These are phyloP conservation scores for Phytophthora foliorum DNA, from an alignment of 352 stramenopile species.

Conservation along the genomic window DNA sequence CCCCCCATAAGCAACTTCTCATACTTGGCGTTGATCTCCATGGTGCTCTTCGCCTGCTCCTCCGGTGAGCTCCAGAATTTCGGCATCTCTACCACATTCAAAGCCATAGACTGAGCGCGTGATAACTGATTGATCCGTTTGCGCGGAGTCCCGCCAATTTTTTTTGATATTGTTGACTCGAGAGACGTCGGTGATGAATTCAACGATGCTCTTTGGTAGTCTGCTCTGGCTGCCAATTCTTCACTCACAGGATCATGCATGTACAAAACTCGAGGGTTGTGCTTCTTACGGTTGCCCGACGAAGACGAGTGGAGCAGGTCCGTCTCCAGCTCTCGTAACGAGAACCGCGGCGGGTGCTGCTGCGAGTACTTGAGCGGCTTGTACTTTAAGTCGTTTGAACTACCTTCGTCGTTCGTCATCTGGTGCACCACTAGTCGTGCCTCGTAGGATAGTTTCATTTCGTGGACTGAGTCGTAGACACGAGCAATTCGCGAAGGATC, in stretches of 20 bases:
- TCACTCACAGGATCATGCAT: slow-evolving; percentile 41
- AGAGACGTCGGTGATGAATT: slow-evolving; percentile 19
- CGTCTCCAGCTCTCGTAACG: slow-evolving; percentile 44
- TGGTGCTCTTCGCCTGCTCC: slow-evolving; percentile 35
- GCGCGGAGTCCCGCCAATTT: slow-evolving; percentile 5
- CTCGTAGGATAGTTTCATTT: slow-evolving; percentile 85
- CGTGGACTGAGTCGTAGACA: slow-evolving; percentile 65
- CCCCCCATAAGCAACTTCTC: slow-evolving; percentile 45
- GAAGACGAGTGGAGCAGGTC: slow-evolving; percentile 40
- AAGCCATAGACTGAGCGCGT: slow-evolving; percentile 46
- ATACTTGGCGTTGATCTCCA: slow-evolving; percentile 60
- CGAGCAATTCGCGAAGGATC: slow-evolving; percentile 69
- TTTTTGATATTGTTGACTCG: slow-evolving; percentile 20
- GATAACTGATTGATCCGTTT: slow-evolving; percentile 30
- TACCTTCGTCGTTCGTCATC: slow-evolving; percentile 43
- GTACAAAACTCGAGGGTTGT: slow-evolving; percentile 39
- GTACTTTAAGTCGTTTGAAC: slow-evolving; percentile 65
- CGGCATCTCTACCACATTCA: slow-evolving; percentile 53
- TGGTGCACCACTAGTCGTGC: slow-evolving; percentile 67
- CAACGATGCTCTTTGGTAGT: slow-evolving; percentile 30
- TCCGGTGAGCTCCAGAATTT: slow-evolving; percentile 54
- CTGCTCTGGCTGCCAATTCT: slow-evolving; percentile 35
- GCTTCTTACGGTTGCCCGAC: slow-evolving; percentile 33
- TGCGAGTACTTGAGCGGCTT: slow-evolving; percentile 81
- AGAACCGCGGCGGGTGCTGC: slow-evolving; percentile 57